Evolutionary conservation across 257 asterid genomes (phyloP).

Genomic region (Paraleonurus japonicus): DNA sequence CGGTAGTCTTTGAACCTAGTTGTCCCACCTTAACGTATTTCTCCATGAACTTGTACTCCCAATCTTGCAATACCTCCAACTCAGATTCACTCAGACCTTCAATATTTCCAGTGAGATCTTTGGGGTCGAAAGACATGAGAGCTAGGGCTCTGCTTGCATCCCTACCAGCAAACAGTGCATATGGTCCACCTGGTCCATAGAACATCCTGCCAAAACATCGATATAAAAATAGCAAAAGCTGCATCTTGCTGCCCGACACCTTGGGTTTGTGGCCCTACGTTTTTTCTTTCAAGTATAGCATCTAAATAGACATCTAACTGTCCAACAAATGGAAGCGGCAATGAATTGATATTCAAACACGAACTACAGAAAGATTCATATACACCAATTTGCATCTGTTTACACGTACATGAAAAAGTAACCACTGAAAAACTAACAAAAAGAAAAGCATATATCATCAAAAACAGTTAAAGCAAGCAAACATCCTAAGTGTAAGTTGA

Average conservation of each 20-base stretch:
- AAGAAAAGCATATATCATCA: too few species aligned
- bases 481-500: neutral
- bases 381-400: neutral
- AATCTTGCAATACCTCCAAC: conserved; percentile 73
- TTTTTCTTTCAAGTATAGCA: too few species aligned
- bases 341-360: neutral
- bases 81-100: conserved; percentile 72
- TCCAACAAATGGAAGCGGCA: neutral
- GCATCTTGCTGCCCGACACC: neutral
- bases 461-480: too few species aligned
- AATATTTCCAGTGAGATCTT: conserved; percentile 70
- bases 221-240: neutral
- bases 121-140: conserved; percentile 80
- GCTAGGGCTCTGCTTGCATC: conserved; percentile 97
- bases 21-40: conserved; percentile 89
- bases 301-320: neutral
- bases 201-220: conserved; percentile 65
- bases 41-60: conserved; percentile 91
- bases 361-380: neutral
- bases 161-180: conserved; percentile 87
- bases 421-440: too few species aligned
- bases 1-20: conserved; percentile 37
- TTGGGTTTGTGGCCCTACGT: too few species aligned
- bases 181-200: conserved; percentile 95
- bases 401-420: neutral